Evolutionary conservation across 208 protist species (phyloP).

Genomic region (Porcisia hertigi): DNA sequence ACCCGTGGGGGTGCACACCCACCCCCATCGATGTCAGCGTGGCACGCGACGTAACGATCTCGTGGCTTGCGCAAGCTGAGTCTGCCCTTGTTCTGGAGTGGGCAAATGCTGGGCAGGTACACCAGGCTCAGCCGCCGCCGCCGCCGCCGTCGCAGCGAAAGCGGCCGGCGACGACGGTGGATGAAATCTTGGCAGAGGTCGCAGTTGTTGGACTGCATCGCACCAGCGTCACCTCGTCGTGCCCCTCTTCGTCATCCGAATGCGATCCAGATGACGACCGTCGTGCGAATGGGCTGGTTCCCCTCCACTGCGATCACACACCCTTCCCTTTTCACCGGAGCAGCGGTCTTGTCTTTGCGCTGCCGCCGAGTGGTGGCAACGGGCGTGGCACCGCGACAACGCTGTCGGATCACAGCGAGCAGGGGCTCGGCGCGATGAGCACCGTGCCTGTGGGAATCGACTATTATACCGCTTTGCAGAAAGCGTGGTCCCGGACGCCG

Average conservation of each 20-base stretch:
- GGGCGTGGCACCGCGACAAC: background rate
- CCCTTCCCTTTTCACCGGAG: slow-evolving; percentile 33
- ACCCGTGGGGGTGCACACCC: slow-evolving; percentile 26
- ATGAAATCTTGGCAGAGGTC: slow-evolving; percentile 3
- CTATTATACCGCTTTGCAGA: slow-evolving; percentile 33
- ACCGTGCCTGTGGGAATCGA: slow-evolving; percentile 28
- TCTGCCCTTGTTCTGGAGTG: slow-evolving; percentile 30
- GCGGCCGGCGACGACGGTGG: background rate
- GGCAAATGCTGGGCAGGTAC: slow-evolving; percentile 8
- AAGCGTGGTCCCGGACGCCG: slow-evolving; percentile 28
- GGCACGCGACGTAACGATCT: slow-evolving; percentile 34
- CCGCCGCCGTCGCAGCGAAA: background rate
- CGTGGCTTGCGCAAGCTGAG: slow-evolving; percentile 33
- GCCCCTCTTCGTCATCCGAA: background rate
- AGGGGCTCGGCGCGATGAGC: background rate
- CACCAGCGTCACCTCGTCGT: background rate
- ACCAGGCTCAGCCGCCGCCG: slow-evolving; percentile 3
- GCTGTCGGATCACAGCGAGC: background rate
- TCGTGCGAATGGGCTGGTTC: slow-evolving; percentile 23
- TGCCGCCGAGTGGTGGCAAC: background rate
- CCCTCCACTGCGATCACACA: slow-evolving; percentile 27
- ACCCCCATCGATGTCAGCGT: slow-evolving; percentile 31
- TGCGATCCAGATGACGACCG: slow-evolving; percentile 11
- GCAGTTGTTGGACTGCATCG: slow-evolving; percentile 9
- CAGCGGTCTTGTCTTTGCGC: slow-evolving; percentile 26